Evolutionary conservation across 1,284 basidiomycete genomes (phyloP).

Genomic region (Rhodofomes roseus): DNA sequence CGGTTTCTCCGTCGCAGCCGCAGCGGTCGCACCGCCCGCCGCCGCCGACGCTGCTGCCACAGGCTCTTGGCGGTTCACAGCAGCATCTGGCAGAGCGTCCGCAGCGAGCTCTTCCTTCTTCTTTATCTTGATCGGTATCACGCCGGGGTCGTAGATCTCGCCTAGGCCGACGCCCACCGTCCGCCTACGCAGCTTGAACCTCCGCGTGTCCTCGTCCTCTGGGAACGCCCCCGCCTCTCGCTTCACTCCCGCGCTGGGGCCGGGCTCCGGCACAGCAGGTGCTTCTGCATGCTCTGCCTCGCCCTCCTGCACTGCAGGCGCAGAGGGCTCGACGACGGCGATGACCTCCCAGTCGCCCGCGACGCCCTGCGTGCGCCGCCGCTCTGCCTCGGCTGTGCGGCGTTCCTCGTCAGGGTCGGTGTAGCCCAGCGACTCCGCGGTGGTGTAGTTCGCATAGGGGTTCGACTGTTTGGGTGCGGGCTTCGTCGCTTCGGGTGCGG

Average conservation of each 20-base stretch:
- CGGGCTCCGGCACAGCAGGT: slow-evolving; percentile 10
- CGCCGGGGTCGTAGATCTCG: slow-evolving; percentile 69
- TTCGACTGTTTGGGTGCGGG: slow-evolving; percentile 56
- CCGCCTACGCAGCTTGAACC: slow-evolving; percentile 67
- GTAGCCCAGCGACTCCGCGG: slow-evolving; percentile 79
- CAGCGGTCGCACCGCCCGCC: neutral
- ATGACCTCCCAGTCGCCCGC: slow-evolving; percentile 87
- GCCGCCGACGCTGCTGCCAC: neutral
- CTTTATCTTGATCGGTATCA: slow-evolving; percentile 60
- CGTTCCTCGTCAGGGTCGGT: slow-evolving; percentile 68
- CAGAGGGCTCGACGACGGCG: slow-evolving; percentile 30
- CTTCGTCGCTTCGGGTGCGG: slow-evolving; percentile 37
- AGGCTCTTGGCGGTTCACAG: neutral
- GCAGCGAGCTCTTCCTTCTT: slow-evolving; percentile 41
- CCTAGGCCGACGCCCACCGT: slow-evolving; percentile 52
- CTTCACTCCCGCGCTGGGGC: slow-evolving; percentile 24
- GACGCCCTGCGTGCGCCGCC: slow-evolving; percentile 61
- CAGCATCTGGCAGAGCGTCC: neutral
- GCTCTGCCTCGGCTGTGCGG: slow-evolving; percentile 52
- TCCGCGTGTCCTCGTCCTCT: slow-evolving; percentile 54
- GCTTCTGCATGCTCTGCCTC: neutral
- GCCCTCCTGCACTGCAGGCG: slow-evolving; percentile 16
- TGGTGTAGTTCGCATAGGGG: slow-evolving; percentile 82
- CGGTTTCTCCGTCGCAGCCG: slow-evolving; percentile 21
- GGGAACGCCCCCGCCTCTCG: slow-evolving; percentile 27